Evolutionary conservation across 2,329 filamentous ascomycete species (phyloP).

Genomic region (Botrytis medusae): DNA sequence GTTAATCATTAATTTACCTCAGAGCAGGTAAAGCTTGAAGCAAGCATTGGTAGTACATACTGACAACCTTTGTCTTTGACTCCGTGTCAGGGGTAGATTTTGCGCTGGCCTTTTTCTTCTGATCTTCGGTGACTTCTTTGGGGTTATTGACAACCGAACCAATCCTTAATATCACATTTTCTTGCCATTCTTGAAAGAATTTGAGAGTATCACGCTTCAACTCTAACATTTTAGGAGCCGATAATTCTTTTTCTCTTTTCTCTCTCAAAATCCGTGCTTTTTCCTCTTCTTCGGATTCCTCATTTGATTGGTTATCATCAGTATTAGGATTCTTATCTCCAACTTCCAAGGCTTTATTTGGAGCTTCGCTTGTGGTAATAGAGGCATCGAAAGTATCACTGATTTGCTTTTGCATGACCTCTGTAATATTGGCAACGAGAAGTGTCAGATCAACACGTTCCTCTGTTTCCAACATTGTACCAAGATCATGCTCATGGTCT

Average conservation of each 20-base stretch:
- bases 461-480: conserved; percentile 36
- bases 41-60: conserved; percentile 29
- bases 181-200: conserved; percentile 80
- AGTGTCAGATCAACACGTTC: conserved; percentile 49
- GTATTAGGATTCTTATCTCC: conserved; percentile 43
- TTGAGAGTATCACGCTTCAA: conserved; percentile 67
- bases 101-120: conserved; percentile 36
- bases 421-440: conserved; percentile 53
- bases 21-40: background rate
- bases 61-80: conserved; percentile 34
- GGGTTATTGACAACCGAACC: conserved; percentile 63
- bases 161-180: conserved; percentile 66
- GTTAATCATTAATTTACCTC: background rate
- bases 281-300: conserved; percentile 39
- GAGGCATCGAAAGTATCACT: conserved; percentile 51
- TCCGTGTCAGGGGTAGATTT: conserved; percentile 32
- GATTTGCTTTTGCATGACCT: conserved; percentile 55
- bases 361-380: conserved; percentile 29
- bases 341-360: conserved; percentile 38
- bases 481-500: conserved; percentile 35
- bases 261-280: conserved; percentile 38
- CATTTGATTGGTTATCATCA: conserved; percentile 35
- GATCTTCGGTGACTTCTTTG: conserved; percentile 43
- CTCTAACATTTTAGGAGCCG: conserved; percentile 55
- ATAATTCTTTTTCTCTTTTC: conserved; percentile 50